A percentile compares a stretch with the other conserved stretches of the same genome.
Evolutionary conservation across 2,329 filamentous ascomycete species (phyloP).

Genomic region (Lasiodiplodia sp.): DNA sequence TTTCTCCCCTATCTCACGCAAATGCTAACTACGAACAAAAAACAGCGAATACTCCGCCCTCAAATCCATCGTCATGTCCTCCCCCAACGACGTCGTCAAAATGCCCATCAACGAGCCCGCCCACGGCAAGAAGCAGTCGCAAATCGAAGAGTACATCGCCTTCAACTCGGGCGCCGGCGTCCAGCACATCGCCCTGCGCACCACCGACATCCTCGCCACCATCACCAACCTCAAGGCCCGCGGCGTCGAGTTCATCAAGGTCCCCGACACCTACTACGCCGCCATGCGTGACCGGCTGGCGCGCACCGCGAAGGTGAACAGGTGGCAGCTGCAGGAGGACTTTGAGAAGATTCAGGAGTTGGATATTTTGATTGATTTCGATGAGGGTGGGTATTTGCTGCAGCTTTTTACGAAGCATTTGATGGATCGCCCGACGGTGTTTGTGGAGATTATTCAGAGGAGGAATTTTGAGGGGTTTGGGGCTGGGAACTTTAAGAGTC

Average conservation of each 20-base stretch:
- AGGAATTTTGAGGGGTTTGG: slow-evolving; percentile 92
- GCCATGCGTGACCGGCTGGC: slow-evolving; percentile 74
- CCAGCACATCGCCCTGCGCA: slow-evolving; percentile 91
- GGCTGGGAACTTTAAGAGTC: slow-evolving; percentile 91
- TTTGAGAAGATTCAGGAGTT: slow-evolving; percentile 77
- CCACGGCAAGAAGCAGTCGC: slow-evolving; percentile 84
- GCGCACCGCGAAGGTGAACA: slow-evolving; percentile 57
- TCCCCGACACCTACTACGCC: slow-evolving; percentile 86
- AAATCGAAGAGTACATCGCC: slow-evolving; percentile 87
- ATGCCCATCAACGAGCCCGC: slow-evolving; percentile 99
- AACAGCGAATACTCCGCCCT: slow-evolving; percentile 79
- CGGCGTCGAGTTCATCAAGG: slow-evolving; percentile 90
- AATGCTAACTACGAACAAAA: neutral
- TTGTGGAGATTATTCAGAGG: slow-evolving; percentile 94
- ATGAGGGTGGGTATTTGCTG: slow-evolving; percentile 84
- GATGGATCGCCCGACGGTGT: slow-evolving; percentile 94
- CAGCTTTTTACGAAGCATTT: slow-evolving; percentile 73
- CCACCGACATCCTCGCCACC: slow-evolving; percentile 76
- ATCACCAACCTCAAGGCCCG: slow-evolving; percentile 82
- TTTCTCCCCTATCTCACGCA: neutral
- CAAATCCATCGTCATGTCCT: slow-evolving; percentile 88
- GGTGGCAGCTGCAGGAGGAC: slow-evolving; percentile 73
- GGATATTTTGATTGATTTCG: slow-evolving; percentile 94
- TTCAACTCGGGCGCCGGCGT: slow-evolving; percentile 92
- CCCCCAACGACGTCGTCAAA: slow-evolving; percentile 84